Percentiles rank a stretch among this genome's conserved stretches.
Conservation (phyloP, 2,329 filamentous ascomycete genomes). For the Cordyceps javanica region DNA sequence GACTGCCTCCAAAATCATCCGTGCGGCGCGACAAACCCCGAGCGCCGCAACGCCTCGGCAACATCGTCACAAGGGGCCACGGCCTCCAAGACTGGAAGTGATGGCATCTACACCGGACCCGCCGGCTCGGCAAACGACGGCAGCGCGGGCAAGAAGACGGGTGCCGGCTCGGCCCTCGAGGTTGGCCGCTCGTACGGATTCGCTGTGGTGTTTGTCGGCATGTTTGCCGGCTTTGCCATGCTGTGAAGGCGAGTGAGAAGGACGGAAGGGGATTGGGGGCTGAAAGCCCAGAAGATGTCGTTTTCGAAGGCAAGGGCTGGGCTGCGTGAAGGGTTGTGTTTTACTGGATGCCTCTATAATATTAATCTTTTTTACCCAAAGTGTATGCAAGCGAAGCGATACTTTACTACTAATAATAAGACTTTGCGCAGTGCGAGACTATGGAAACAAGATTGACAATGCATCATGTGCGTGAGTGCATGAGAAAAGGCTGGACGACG, state of each 20-base stretch:
- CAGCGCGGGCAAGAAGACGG: constrained; percentile 17
- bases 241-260: too few relatives aligned
- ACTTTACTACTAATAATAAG: constrained; percentile 9
- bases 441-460: too few relatives aligned
- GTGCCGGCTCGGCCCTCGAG: constrained; percentile 26
- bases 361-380: background rate
- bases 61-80: constrained; percentile 36
- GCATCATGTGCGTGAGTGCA: background rate
- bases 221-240: constrained; percentile 36
- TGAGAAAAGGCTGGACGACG: too few relatives aligned
- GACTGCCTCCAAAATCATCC: constrained; percentile 60
- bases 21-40: constrained; percentile 65
- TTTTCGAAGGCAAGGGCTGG: background rate
- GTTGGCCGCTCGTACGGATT: constrained; percentile 33
- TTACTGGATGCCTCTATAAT: background rate
- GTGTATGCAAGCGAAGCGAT: background rate
- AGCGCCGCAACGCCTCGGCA: constrained; percentile 49
- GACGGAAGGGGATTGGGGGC: too few relatives aligned
- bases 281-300: too few relatives aligned
- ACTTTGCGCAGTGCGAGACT: background rate
- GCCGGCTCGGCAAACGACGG: constrained; percentile 15
- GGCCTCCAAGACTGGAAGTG: constrained; percentile 23
- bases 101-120: constrained; percentile 33
- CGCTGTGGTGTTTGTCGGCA: constrained; percentile 29
- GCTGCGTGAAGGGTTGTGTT: background rate